Conservation (phyloP, 768 basidiomycete genomes). For the Podaxis sp. region DNA sequence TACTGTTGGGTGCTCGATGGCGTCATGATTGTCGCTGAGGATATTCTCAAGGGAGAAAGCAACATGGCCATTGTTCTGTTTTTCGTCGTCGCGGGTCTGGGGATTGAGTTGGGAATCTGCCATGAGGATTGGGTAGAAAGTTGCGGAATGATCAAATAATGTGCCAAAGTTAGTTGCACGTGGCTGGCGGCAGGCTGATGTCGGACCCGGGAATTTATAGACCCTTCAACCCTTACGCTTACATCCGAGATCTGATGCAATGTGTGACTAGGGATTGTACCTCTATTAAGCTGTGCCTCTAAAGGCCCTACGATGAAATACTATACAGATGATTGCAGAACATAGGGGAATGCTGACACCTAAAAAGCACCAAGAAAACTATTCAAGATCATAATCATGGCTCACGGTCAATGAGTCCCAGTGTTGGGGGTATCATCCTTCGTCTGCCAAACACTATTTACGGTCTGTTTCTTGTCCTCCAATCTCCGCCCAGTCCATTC, state of each 20-base stretch:
- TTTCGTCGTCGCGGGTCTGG: slow-evolving; percentile 12
- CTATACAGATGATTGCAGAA: slow-evolving; percentile 3
- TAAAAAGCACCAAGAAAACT: background rate
- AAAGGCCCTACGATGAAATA: background rate
- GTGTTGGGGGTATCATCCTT: background rate
- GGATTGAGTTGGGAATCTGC: slow-evolving; percentile 15
- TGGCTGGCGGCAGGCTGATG: slow-evolving; percentile 6
- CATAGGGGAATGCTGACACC: background rate
- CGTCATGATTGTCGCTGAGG: slow-evolving; percentile 57
- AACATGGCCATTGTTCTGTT: slow-evolving; percentile 13
- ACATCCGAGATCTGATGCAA: background rate
- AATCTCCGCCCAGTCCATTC: slow-evolving; percentile 40
- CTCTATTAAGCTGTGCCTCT: background rate
- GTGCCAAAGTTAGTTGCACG: slow-evolving; percentile 1
- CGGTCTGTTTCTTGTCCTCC: slow-evolving; percentile 30
- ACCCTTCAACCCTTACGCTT: background rate
- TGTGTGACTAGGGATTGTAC: background rate
- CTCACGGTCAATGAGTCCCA: background rate
- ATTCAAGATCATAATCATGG: background rate
- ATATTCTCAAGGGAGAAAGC: slow-evolving; percentile 68
- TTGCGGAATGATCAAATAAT: background rate
- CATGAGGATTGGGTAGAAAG: slow-evolving; percentile 12
- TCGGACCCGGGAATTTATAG: slow-evolving; percentile 15
- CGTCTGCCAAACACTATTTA: slow-evolving; percentile 15
- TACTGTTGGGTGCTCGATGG: slow-evolving; percentile 47